phyloP scores from a whole-genome alignment of 2,329 filamentous ascomycete species.

The Xylaria sp. region DNA sequence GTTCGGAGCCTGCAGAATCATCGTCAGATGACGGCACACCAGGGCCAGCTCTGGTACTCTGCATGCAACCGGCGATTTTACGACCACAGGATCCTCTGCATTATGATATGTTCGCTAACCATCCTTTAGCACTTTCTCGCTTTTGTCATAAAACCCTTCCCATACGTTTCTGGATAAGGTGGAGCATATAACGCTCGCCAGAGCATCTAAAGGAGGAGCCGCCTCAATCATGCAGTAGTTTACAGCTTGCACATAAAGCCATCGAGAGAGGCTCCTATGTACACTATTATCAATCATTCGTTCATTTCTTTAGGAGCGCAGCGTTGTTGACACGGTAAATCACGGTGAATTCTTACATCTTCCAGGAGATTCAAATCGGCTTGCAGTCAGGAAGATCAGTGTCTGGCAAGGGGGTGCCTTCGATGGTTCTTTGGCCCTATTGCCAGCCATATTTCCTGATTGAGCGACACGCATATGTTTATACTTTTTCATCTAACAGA shows the following conservation, averaged over 20 bases:
- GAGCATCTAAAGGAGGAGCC: conserved; percentile 24
- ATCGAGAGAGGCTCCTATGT: conserved; percentile 9
- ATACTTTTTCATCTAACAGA: conserved; percentile 41
- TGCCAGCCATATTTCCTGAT: conserved; percentile 41
- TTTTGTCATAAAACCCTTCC: neutral
- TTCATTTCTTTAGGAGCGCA: neutral
- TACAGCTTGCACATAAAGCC: conserved; percentile 18
- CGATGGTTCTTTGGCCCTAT: conserved; percentile 13
- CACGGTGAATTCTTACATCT: conserved; percentile 6
- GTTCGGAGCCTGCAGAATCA: conserved; percentile 44
- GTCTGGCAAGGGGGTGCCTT: conserved; percentile 16
- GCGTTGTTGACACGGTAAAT: neutral
- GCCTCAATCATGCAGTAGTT: conserved; percentile 14
- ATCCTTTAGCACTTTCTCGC: conserved; percentile 6
- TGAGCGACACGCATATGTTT: conserved; percentile 46
- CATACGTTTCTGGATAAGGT: conserved; percentile 10
- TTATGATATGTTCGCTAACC: conserved; percentile 18
- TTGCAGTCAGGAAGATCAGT: conserved; percentile 21
- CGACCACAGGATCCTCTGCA: conserved; percentile 11
- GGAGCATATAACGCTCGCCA: conserved; percentile 5
- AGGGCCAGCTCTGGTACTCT: conserved; percentile 37
- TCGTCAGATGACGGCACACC: conserved; percentile 44
- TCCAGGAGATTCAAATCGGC: conserved; percentile 21
- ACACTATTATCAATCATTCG: neutral
- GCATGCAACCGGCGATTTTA: conserved; percentile 43